A percentile compares a stretch with the other conserved stretches of the same genome.
Conservation (phyloP, 164 flowering plant genomes). For the Saururus chinensis region DNA sequence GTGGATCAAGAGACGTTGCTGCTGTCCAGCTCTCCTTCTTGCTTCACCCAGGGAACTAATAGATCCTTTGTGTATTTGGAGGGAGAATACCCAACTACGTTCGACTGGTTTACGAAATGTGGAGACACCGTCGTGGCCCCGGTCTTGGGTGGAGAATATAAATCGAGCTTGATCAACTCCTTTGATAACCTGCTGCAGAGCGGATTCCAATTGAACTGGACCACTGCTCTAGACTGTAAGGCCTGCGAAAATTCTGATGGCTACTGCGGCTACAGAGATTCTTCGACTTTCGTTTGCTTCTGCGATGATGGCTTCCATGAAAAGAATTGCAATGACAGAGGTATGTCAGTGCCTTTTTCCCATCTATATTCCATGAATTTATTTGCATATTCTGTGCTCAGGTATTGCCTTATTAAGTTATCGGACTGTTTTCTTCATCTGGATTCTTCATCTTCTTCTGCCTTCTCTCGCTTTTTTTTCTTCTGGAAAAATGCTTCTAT, state of each 20-base stretch:
- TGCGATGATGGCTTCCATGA: not conserved
- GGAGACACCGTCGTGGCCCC: not conserved
- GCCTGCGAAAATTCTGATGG: not conserved
- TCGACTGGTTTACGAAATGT: not conserved
- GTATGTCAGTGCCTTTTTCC: not conserved
- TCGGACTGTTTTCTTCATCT: not conserved
- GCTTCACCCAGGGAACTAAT: not conserved
- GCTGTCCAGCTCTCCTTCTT: not conserved
- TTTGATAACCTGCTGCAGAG: not conserved
- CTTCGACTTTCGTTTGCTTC: not conserved
- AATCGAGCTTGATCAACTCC: not conserved
- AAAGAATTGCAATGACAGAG: not conserved
- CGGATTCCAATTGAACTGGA: conserved; percentile 1
- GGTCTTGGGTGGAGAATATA: not conserved
- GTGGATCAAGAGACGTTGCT: too few species aligned
- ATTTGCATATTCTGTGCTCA: not conserved
- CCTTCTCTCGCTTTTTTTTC: too few species aligned
- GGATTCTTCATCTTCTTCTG: not conserved
- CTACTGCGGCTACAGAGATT: not conserved
- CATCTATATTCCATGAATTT: not conserved
- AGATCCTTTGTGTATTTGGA: not conserved
- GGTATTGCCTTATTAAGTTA: not conserved
- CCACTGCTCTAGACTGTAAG: not conserved
- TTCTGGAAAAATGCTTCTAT: too few species aligned
- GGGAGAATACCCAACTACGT: not conserved